Conservation (phyloP, 2,329 filamentous ascomycete species). For the Epichloe gansuensis region DNA sequence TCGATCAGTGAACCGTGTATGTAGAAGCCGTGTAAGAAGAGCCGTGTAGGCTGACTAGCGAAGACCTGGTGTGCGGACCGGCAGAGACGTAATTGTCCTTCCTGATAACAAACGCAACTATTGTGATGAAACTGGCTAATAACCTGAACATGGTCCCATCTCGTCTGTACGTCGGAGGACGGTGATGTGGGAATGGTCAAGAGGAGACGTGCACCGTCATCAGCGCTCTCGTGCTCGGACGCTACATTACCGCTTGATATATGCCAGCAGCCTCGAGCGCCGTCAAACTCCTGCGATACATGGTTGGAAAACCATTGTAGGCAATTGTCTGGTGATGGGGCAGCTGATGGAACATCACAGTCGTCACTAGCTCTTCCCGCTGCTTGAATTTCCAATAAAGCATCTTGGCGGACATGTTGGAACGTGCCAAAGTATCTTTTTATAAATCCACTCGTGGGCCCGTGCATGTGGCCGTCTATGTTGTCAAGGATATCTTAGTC, state of each 20-base stretch:
- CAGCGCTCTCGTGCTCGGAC: too few relatives aligned
- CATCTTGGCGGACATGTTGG: slow-evolving; percentile 6
- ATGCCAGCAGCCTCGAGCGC: too few relatives aligned
- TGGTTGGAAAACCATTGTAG: slow-evolving; percentile 10
- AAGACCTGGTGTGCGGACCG: slow-evolving; percentile 16
- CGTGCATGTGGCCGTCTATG: slow-evolving; percentile 5
- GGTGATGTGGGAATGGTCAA: not conserved
- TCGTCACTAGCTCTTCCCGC: not conserved
- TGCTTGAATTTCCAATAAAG: slow-evolving; percentile 2
- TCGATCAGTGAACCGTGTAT: slow-evolving; percentile 19
- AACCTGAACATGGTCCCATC: slow-evolving; percentile 8
- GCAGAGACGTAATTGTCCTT: slow-evolving; percentile 9
- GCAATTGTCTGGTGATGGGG: not conserved
- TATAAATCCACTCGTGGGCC: slow-evolving; percentile 9
- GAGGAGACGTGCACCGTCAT: too few relatives aligned
- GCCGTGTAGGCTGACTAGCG: slow-evolving; percentile 14
- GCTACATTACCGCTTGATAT: too few relatives aligned
- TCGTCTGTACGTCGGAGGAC: not conserved
- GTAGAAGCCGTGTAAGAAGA: slow-evolving; percentile 24
- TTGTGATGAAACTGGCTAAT: slow-evolving; percentile 8
- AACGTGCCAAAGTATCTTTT: slow-evolving; percentile 8
- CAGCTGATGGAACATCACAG: not conserved
- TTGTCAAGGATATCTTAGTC: too few relatives aligned
- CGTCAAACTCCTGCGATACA: slow-evolving; percentile 3
- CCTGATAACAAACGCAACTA: slow-evolving; percentile 6